phyloP scores from a whole-genome alignment of 495 filamentous ascomycete genomes.

The Peziza echinospora region DNA sequence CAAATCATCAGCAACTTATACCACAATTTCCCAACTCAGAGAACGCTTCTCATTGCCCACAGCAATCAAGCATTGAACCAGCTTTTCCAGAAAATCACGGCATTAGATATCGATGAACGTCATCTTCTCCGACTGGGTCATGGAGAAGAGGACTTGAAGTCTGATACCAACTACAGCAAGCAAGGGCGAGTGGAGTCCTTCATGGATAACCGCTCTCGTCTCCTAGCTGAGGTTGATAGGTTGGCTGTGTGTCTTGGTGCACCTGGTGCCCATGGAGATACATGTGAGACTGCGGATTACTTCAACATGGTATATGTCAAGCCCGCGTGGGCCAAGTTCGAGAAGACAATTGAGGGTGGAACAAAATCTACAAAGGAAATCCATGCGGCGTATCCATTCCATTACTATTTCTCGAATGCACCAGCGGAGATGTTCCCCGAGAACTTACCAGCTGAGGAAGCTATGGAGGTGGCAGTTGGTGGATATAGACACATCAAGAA shows the following conservation, averaged over 20 bases:
- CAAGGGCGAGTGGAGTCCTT: conserved; percentile 89
- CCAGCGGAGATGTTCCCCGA: conserved; percentile 61
- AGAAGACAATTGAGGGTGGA: conserved; percentile 4
- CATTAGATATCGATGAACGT: conserved; percentile 82
- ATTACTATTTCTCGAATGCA: conserved; percentile 67
- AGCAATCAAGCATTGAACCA: conserved; percentile 97
- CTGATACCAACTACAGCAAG: conserved; percentile 77
- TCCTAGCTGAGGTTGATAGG: conserved; percentile 67
- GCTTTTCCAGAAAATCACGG: conserved; percentile 94
- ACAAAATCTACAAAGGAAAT: conserved; percentile 27
- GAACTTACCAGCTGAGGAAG: conserved; percentile 37
- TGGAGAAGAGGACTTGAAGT: conserved; percentile 82
- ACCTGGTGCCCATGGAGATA: conserved; percentile 76
- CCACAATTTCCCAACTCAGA: conserved; percentile 84
- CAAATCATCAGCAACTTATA: conserved; percentile 99
- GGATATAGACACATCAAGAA: conserved; percentile 81
- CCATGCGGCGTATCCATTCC: conserved; percentile 67
- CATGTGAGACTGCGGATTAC: conserved; percentile 90
- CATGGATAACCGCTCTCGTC: conserved; percentile 62
- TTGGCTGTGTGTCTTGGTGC: conserved; percentile 65
- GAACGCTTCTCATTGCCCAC: conserved; percentile 83
- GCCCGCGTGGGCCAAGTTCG: conserved; percentile 55
- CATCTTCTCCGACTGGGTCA: conserved; percentile 85
- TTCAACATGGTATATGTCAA: conserved; percentile 83
- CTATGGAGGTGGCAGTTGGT: conserved; percentile 57